Evolutionary conservation across 2,329 filamentous ascomycete genomes (phyloP).

Genomic region (Penicillium sp.): DNA sequence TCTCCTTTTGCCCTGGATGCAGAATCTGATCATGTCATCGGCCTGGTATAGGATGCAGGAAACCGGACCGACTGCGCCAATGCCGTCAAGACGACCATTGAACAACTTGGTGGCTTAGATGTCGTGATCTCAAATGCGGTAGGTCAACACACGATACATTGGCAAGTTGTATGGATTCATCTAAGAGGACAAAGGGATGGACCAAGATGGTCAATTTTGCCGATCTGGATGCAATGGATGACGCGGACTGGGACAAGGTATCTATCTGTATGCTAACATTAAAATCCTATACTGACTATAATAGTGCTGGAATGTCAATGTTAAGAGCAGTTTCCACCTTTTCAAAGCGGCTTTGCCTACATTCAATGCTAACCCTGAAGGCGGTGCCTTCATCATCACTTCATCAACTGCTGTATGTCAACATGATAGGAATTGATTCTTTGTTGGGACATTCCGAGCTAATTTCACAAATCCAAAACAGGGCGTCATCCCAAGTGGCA

Average conservation of each 20-base stretch:
- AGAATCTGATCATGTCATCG: neutral
- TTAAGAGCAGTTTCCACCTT: slow-evolving; percentile 52
- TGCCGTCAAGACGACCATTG: slow-evolving; percentile 57
- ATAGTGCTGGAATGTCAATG: slow-evolving; percentile 60
- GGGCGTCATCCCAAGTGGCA: slow-evolving; percentile 50
- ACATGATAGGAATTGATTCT: neutral
- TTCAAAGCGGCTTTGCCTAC: slow-evolving; percentile 55
- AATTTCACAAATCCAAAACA: slow-evolving; percentile 18
- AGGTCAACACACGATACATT: neutral
- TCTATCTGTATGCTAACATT: neutral
- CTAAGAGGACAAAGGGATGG: slow-evolving; percentile 48
- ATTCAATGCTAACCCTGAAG: slow-evolving; percentile 59
- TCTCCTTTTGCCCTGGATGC: neutral
- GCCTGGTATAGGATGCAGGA: slow-evolving; percentile 53
- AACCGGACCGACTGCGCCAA: slow-evolving; percentile 55
- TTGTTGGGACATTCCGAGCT: neutral
- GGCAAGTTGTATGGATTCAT: slow-evolving; percentile 12
- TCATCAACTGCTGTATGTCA: slow-evolving; percentile 55
- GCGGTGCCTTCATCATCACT: slow-evolving; percentile 60
- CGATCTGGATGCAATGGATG: slow-evolving; percentile 55
- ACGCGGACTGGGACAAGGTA: slow-evolving; percentile 62
- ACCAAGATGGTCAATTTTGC: slow-evolving; percentile 56
- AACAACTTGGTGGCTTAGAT: slow-evolving; percentile 65
- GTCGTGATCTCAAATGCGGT: slow-evolving; percentile 72
- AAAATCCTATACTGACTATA: neutral